Evolutionary conservation across 495 filamentous ascomycete species (phyloP), one percentile per base, ranked within the genome.

Genomic region (Oidiodendron maius): DNA sequence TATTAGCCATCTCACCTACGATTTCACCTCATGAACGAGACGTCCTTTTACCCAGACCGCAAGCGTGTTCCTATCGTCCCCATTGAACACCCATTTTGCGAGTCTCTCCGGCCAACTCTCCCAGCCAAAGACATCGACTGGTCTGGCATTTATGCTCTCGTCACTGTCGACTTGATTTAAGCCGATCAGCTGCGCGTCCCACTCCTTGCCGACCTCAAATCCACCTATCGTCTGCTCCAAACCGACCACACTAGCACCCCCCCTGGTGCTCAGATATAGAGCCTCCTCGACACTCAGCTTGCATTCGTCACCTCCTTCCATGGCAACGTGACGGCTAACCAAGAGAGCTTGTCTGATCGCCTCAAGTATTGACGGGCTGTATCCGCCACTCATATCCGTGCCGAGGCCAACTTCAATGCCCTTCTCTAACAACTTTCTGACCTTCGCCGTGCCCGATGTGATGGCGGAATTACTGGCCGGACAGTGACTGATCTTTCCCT

Each of bases 361-460:
- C 50, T 89, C 86, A 0, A 97, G 73, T 13, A 97, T 75, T 57
- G 77, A 84, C 4, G 83, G 70, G 32, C 76, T 84, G 56, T 89
- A 96, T 9, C 93, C 93, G 10, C 91, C 93, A 54, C 77, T 84
- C 10, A 96, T 77, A 62, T 98, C 93, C 0, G 90, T 97, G 0
- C 93, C 93, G 0, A 98, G 65, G 0, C 93, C 93, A 3, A 94
- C 80, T 0, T 73, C 76, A 35, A 98, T 69, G 0, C 89, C 89
- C 30, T 71, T 72, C 18, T 89, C 75, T n/a, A 95, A 65, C 46
- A 95, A 61, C 54, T 70, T 67, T 15, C 91, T 71, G 0, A 98
- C 83, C 13, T 74, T 78, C 4, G 84, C 84, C 17, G 80, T 68
- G 0, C 93, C 93, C 12, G 77, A 84, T 1, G 84, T 83, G 17